phyloP scores from a whole-genome alignment of 2,329 filamentous ascomycete species.

The Alternaria arborescens region DNA sequence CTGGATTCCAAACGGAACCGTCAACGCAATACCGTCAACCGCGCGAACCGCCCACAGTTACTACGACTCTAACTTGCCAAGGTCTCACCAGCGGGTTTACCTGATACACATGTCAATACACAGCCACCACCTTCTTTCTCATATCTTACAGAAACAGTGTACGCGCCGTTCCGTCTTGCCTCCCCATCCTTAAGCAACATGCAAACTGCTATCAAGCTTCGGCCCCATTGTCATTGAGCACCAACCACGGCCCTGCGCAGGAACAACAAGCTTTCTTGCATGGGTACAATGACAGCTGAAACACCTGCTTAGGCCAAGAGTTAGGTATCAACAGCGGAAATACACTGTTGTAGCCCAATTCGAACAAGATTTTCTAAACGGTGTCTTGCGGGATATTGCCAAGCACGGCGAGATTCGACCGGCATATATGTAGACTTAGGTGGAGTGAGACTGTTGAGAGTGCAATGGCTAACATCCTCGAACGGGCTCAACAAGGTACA shows the following conservation, averaged over 20 bases:
- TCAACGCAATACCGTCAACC: neutral
- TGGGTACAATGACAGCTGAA: slow-evolving; percentile 18
- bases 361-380: neutral
- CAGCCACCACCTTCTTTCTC: neutral
- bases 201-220: neutral
- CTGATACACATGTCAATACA: neutral
- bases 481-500: neutral
- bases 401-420: neutral
- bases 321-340: neutral
- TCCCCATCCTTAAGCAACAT: slow-evolving; percentile 6
- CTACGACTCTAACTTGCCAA: neutral
- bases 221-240: neutral
- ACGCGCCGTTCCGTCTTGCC: slow-evolving; percentile 10
- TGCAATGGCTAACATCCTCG: neutral
- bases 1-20: neutral
- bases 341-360: neutral
- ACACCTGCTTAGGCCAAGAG: neutral
- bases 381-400: neutral
- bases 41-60: neutral
- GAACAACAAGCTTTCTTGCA: slow-evolving; percentile 15
- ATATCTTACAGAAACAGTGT: slow-evolving; percentile 3
- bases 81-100: neutral
- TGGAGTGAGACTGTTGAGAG: neutral
- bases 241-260: slow-evolving; percentile 1
- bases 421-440: neutral